A percentile compares a stretch with the other conserved stretches of the same genome.
These are phyloP conservation scores for Passalora sequoiae DNA, from an alignment of 2,329 filamentous ascomycete species.

Conservation along the genomic window DNA sequence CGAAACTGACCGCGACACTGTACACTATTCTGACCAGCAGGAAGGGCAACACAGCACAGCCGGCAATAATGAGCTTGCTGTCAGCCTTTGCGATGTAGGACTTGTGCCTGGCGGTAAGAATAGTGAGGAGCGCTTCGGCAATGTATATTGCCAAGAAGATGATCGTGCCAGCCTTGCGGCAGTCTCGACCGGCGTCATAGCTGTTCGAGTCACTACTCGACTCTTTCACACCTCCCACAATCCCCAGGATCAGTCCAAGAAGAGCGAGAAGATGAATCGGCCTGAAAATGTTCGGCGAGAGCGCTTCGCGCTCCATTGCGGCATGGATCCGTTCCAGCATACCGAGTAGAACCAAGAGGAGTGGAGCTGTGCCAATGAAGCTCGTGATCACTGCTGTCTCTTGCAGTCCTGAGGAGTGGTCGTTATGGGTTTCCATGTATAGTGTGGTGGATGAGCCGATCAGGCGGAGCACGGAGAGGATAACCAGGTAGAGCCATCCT, in stretches of 20 bases:
- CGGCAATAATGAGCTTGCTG: constrained; percentile 22
- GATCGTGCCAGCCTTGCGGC: constrained; percentile 18
- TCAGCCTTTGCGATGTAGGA: constrained; percentile 13
- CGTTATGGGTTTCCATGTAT: constrained; percentile 23
- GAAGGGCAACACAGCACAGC: constrained; percentile 25
- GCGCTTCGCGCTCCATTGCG: constrained; percentile 15
- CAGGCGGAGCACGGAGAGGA: constrained; percentile 26
- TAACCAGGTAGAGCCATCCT: constrained; percentile 26
- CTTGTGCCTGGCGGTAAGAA: constrained; percentile 10
- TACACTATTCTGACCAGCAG: constrained; percentile 36
- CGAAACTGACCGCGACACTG: constrained; percentile 23
- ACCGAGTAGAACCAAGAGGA: constrained; percentile 25
- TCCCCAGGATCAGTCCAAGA: constrained; percentile 24
- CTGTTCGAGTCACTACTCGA: constrained; percentile 1
- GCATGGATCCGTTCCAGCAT: constrained; percentile 23
- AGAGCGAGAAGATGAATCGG: constrained; percentile 22
- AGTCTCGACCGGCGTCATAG: constrained; percentile 15
- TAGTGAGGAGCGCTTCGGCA: constrained; percentile 10
- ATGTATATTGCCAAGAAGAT: constrained; percentile 24
- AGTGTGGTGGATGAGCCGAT: constrained; percentile 25
- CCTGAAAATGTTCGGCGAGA: constrained; percentile 17
- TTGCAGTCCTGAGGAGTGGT: constrained; percentile 16
- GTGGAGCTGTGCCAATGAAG: constrained; percentile 26
- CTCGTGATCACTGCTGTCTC: constrained; percentile 25
- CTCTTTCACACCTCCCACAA: constrained; percentile 23